Conservation (phyloP, 345 rosid species). For the Zanthoxylum bungeanum region DNA sequence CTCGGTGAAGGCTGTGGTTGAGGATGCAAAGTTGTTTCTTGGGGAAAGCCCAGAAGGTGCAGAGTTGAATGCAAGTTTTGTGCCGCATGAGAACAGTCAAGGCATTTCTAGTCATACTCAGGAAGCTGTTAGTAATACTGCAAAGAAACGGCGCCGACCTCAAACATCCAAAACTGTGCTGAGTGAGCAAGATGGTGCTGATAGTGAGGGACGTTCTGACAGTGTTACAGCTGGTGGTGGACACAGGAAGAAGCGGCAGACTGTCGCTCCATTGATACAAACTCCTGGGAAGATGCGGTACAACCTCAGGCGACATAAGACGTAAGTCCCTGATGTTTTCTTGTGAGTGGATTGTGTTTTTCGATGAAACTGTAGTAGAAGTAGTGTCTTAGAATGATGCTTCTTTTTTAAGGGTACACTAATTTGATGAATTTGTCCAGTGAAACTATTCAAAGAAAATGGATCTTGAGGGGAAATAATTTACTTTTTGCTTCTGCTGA, state of each 20-base stretch:
- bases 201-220: slow-evolving; percentile 63
- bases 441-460: neutral
- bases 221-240: slow-evolving; percentile 62
- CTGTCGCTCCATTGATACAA: slow-evolving; percentile 31
- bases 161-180: slow-evolving; percentile 40
- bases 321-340: slow-evolving; percentile 44
- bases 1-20: slow-evolving; percentile 50
- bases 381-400: neutral
- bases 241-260: slow-evolving; percentile 61
- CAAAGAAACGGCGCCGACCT: slow-evolving; percentile 53
- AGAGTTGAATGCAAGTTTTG: slow-evolving; percentile 23
- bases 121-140: slow-evolving; percentile 36
- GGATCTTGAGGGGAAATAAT: no score
- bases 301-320: slow-evolving; percentile 70
- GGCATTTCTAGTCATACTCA: slow-evolving; percentile 29
- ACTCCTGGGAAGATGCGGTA: slow-evolving; percentile 66
- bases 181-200: slow-evolving; percentile 50
- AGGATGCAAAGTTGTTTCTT: slow-evolving; percentile 53
- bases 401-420: neutral
- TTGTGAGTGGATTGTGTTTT: neutral
- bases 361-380: no score
- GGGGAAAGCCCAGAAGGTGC: slow-evolving; percentile 35
- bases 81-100: slow-evolving; percentile 34
- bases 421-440: neutral
- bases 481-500: no score